Base-by-base conservation (phyloP, 805 yeast species). In the Metschnikowia sp. region DNA sequence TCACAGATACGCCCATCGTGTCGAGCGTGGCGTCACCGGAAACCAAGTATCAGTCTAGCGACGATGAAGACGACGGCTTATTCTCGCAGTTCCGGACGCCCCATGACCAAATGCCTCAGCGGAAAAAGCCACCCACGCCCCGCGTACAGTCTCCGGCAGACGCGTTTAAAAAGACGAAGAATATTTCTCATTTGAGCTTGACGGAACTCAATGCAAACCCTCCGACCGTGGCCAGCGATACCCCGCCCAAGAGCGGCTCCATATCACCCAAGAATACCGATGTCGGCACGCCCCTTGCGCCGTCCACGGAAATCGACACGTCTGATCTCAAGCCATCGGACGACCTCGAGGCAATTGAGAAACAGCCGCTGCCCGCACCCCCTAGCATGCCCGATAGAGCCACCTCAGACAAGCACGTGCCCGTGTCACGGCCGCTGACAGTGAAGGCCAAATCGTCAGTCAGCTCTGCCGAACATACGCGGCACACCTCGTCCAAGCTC, bases 1-100 rank as follows among this genome's bases (percentile, higher is more conserved):
- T 82, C 44, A 82, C 84, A 37, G 94, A 86, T 58, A 86, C 94
- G 0, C 94, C 94, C 0, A 75, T 83, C 1, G 77, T 76, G 10
- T 81, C 86, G 30, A 70, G 74, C 3, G 69, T 75, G 59, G 68
- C 79, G 1, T 82, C 88, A 0, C 90, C 90, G 0, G 62, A 59
- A 10, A 58, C 67, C 7, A 45, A 63, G 33, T 57, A 55, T 15
- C 66, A 66, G 40, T 58, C 62, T 12, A 62, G 65, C 31, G 72
- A 65, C 36, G 68, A 62, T 13, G 72, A 66, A 7, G 52, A 45
- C 13, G 39, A 34, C 33, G 41, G 31, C 10, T 32, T 50, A 31
- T 48, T 49, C 28, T 36, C 52, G 10, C 49, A 44, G 18, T 46
- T 18, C 36, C 35, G 31, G 40, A 48, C 44, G 32, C 28, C 32